These are phyloP conservation scores for Alectoria sarmentosa DNA, from an alignment of 495 filamentous ascomycete species.

Conservation along the genomic window DNA sequence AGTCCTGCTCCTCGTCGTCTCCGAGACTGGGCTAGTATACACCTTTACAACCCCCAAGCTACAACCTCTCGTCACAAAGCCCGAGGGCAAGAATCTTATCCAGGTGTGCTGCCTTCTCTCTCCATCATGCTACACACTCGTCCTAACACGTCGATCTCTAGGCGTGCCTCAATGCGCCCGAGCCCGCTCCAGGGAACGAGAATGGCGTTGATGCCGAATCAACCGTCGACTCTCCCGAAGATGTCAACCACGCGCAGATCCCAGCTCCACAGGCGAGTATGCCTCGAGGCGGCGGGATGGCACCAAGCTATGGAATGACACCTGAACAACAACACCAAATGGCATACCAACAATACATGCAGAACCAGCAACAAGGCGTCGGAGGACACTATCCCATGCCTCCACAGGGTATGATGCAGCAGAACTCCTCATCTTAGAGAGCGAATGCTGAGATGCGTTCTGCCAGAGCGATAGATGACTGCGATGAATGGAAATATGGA, in stretches of 20 bases:
- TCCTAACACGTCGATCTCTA: conserved; percentile 33
- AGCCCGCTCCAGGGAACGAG: conserved; percentile 76
- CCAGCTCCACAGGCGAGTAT: conserved; percentile 47
- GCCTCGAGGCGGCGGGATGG: conserved; percentile 40
- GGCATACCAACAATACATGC: conserved; percentile 52
- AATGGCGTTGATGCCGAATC: conserved; percentile 78
- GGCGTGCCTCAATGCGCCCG: conserved; percentile 96
- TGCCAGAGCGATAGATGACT: conserved; percentile 22
- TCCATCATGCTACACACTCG: conserved; percentile 12
- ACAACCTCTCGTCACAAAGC: conserved; percentile 96
- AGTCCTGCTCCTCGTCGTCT: conserved; percentile 94
- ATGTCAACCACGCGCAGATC: conserved; percentile 46
- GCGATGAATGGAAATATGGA: conserved; percentile 16
- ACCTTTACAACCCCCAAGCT: conserved; percentile 99
- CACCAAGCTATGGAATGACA: conserved; percentile 47
- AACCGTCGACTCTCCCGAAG: conserved; percentile 50
- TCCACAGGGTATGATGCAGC: conserved; percentile 47
- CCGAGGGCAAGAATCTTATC: conserved; percentile 98
- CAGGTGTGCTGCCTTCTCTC: conserved; percentile 57
- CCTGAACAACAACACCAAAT: conserved; percentile 52
- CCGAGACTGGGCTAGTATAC: conserved; percentile 97
- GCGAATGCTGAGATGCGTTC: conserved; percentile 22
- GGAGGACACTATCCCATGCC: conserved; percentile 52
- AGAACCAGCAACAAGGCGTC: conserved; percentile 45
- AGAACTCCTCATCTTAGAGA: conserved; percentile 39